These are phyloP conservation scores for Irineochytrium annulatum DNA, from an alignment of 192 early-diverging fungal species.

Conservation along the genomic window DNA sequence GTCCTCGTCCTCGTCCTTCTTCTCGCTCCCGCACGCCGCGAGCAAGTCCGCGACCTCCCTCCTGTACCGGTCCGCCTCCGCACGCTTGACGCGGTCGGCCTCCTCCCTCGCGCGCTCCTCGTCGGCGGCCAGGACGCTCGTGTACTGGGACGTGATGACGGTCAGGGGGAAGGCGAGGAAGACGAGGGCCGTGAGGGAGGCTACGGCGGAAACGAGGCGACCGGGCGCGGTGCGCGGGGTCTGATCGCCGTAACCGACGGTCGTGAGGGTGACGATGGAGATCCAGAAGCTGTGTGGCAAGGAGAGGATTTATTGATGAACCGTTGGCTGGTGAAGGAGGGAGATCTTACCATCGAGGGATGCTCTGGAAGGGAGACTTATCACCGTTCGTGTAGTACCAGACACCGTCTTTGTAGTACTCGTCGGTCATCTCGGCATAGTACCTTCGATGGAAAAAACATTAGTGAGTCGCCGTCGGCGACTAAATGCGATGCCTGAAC, in stretches of 20 bases:
- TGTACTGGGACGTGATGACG: slow-evolving; percentile 35
- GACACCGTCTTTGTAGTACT: slow-evolving; percentile 4
- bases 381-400: slow-evolving; percentile 17
- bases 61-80: no score
- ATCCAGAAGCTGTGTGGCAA: slow-evolving; percentile 15
- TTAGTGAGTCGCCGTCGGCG: no score
- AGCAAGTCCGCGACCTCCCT: background rate
- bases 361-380: slow-evolving; percentile 9
- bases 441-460: no score
- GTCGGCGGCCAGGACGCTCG: slow-evolving; percentile 10
- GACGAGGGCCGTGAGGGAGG: slow-evolving; percentile 19
- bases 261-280: slow-evolving; percentile 17
- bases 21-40: background rate
- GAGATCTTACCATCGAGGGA: background rate
- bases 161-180: slow-evolving; percentile 33
- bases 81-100: background rate
- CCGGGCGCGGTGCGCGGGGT: slow-evolving; percentile 17
- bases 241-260: slow-evolving; percentile 27
- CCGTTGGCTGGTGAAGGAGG: background rate
- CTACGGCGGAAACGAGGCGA: slow-evolving; percentile 16
- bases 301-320: background rate
- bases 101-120: background rate
- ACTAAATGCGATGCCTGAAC: no score
- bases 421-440: slow-evolving; percentile 8
- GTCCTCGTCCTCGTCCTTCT: background rate